Percentiles rank a stretch among this genome's conserved stretches.
These are phyloP conservation scores for Hortaea werneckii DNA, from an alignment of 2,329 filamentous ascomycete species.

Conservation along the genomic window DNA sequence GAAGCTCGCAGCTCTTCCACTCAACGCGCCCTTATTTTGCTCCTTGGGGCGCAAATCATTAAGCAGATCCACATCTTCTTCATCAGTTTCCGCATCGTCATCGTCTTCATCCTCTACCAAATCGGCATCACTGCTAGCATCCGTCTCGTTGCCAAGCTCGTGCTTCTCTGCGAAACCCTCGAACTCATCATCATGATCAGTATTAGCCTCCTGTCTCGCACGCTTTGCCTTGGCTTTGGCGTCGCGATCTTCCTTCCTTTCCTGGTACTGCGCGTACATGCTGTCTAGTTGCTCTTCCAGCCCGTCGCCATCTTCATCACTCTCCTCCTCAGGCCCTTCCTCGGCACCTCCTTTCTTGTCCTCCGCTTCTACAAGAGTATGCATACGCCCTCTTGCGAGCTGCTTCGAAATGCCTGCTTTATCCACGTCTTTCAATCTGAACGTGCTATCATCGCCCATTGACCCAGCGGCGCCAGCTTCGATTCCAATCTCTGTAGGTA, in stretches of 20 bases:
- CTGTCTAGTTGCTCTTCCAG: conserved; percentile 77
- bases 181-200: conserved; percentile 76
- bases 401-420: conserved; percentile 61
- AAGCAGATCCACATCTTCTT: conserved; percentile 41
- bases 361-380: conserved; percentile 47
- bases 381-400: conserved; percentile 65
- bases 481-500: conserved; percentile 90
- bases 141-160: conserved; percentile 36
- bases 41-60: conserved; percentile 47
- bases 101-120: conserved; percentile 47
- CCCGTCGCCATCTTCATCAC: conserved; percentile 69
- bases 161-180: conserved; percentile 66
- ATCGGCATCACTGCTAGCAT: conserved; percentile 44
- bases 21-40: conserved; percentile 51
- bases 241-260: conserved; percentile 67
- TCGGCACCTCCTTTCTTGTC: conserved; percentile 34
- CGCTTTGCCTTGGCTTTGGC: conserved; percentile 88
- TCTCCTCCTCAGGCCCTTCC: conserved; percentile 47
- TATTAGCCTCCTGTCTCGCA: conserved; percentile 54
- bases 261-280: conserved; percentile 79
- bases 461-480: conserved; percentile 50
- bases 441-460: conserved; percentile 60
- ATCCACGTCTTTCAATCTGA: conserved; percentile 72
- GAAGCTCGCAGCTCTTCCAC: conserved; percentile 75
- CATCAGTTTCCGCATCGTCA: conserved; percentile 46